These are phyloP conservation scores for Gracilaria domingensis DNA, from an alignment of 23 red algal genomes.

Conservation along the genomic window DNA sequence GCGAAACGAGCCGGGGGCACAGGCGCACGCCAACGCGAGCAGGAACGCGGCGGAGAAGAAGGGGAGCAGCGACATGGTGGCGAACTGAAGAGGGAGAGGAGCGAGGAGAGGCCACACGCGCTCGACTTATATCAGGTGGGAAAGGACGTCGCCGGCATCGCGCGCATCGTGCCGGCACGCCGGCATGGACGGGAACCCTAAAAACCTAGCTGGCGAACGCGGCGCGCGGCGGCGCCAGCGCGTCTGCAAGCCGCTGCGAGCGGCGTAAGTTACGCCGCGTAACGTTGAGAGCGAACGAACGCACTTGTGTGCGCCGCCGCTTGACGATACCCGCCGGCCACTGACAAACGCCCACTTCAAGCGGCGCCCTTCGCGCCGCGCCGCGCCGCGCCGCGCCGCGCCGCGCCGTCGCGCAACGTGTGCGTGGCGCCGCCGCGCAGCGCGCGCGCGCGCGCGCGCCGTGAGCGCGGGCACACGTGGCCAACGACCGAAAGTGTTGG, in stretches of 20 bases:
- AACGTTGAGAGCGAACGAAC: not conserved
- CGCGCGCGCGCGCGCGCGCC: too few species aligned
- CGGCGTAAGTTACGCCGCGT: too few species aligned
- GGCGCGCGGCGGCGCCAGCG: not conserved
- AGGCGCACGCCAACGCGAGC: not conserved
- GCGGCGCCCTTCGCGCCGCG: too few species aligned
- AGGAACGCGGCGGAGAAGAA: not conserved
- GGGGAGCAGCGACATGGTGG: not conserved
- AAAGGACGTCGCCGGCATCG: conserved; percentile 10
- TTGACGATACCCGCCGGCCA: not conserved
- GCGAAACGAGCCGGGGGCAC: not conserved
- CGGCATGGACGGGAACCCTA: too few species aligned
- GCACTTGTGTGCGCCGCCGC: not conserved
- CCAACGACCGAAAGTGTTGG: too few species aligned
- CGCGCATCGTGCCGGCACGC: not conserved
- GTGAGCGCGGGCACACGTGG: too few species aligned
- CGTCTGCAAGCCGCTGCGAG: not conserved
- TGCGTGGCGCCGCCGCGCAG: too few species aligned
- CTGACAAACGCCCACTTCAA: not conserved
- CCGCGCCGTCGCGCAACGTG: too few species aligned
- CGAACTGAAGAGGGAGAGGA: not conserved
- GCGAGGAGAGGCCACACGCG: not conserved
- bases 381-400: too few species aligned
- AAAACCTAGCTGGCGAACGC: not conserved
- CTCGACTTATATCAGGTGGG: conserved; percentile 5